phyloP scores from a whole-genome alignment of 192 early-diverging fungal genomes.

The Coemansia sp. region DNA sequence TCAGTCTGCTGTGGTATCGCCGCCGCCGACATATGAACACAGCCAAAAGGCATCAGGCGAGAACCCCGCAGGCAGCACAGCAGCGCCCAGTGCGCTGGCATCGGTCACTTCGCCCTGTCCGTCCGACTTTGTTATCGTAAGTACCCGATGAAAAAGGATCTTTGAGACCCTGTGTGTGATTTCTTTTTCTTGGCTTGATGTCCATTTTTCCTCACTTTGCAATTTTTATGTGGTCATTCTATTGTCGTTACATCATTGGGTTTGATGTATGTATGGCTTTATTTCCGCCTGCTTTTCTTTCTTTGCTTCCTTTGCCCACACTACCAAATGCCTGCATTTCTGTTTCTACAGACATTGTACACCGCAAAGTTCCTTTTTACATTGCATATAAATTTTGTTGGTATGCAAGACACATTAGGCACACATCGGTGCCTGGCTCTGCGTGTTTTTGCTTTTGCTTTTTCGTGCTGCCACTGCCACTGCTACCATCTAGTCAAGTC shows the following conservation, averaged over 20 bases:
- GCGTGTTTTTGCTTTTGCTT: not conserved
- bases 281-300: not conserved
- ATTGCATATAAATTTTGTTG: too few species aligned
- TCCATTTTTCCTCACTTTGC: not conserved
- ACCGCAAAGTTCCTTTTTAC: not conserved
- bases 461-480: not conserved
- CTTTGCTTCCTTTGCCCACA: not conserved
- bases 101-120: constrained; percentile 5
- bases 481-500: not conserved
- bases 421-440: too few species aligned
- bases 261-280: not conserved
- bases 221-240: not conserved
- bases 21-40: constrained; percentile 2
- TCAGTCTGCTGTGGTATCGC: not conserved
- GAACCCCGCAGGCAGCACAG: not conserved
- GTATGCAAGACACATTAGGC: too few species aligned
- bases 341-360: constrained; percentile 1
- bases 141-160: too few species aligned
- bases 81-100: not conserved
- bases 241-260: not conserved
- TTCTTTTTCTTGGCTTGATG: not conserved
- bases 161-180: too few species aligned
- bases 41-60: not conserved
- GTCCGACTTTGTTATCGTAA: constrained; percentile 16
- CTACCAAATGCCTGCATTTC: constrained; percentile 2